These are phyloP conservation scores for Heterobasidion occidentale DNA, from an alignment of 1,284 basidiomycete species.

Conservation along the genomic window DNA sequence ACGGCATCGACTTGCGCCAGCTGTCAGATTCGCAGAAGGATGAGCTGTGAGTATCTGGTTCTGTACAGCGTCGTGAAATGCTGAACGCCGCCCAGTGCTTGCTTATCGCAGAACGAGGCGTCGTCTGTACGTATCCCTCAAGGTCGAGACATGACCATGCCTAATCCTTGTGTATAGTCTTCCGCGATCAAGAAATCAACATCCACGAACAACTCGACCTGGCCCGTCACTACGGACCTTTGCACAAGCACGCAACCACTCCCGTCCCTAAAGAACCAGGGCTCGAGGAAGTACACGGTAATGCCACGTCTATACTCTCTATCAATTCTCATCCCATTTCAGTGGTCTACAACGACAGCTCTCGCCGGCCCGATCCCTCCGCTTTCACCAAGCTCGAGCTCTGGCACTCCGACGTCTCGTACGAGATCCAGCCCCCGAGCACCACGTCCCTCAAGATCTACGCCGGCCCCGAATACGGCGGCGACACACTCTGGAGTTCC, in stretches of 20 bases:
- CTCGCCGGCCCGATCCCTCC: slow-evolving; percentile 59
- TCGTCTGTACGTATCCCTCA: slow-evolving; percentile 45
- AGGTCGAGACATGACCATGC: slow-evolving; percentile 3
- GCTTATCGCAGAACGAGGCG: slow-evolving; percentile 61
- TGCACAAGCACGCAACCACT: slow-evolving; percentile 80
- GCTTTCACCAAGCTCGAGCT: slow-evolving; percentile 72
- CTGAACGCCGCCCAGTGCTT: slow-evolving; percentile 38
- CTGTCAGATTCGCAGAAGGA: slow-evolving; percentile 55
- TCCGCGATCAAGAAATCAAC: slow-evolving; percentile 64
- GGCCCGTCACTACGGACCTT: slow-evolving; percentile 66
- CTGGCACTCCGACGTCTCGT: slow-evolving; percentile 80
- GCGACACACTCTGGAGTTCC: slow-evolving; percentile 67
- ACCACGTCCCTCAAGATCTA: slow-evolving; percentile 64
- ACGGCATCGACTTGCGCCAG: slow-evolving; percentile 56
- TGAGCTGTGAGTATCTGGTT: slow-evolving; percentile 40
- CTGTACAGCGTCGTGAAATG: not conserved
- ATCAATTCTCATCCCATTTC: not conserved
- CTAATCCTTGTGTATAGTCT: slow-evolving; percentile 34
- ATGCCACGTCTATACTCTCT: not conserved
- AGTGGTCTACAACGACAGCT: slow-evolving; percentile 67
- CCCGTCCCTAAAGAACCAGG: slow-evolving; percentile 63
- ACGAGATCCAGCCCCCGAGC: slow-evolving; percentile 70
- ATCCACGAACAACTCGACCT: slow-evolving; percentile 69
- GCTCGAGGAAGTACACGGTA: slow-evolving; percentile 74
- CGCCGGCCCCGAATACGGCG: slow-evolving; percentile 55